Evolutionary conservation across 768 basidiomycete genomes (phyloP).

Genomic region (Collybia sordida): DNA sequence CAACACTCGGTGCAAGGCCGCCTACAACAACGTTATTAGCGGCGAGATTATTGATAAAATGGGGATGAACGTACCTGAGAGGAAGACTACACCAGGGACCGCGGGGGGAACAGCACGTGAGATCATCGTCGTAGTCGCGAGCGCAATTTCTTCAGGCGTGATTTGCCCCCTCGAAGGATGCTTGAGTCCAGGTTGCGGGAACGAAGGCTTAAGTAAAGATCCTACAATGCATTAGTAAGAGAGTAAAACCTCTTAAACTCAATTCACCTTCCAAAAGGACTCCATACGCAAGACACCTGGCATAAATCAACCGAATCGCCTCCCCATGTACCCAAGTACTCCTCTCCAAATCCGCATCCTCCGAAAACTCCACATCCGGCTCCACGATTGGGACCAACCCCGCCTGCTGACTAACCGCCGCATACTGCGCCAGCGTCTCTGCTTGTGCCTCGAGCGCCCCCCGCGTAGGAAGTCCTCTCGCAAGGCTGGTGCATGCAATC

Average conservation of each 20-base stretch:
- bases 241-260: background rate
- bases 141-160: constrained; percentile 40
- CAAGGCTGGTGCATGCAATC: constrained; percentile 40
- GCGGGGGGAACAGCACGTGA: constrained; percentile 44
- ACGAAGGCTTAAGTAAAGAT: constrained; percentile 51
- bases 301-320: constrained; percentile 45
- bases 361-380: constrained; percentile 51
- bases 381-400: constrained; percentile 54
- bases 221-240: constrained; percentile 24
- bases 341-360: constrained; percentile 42
- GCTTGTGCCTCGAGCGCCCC: constrained; percentile 44
- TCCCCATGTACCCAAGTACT: constrained; percentile 47
- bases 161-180: constrained; percentile 34
- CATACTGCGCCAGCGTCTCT: constrained; percentile 46
- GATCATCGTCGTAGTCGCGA: constrained; percentile 44
- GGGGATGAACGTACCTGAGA: constrained; percentile 40
- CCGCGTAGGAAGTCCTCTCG: constrained; percentile 35
- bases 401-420: constrained; percentile 50
- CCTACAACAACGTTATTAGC: constrained; percentile 25
- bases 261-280: constrained; percentile 48
- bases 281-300: constrained; percentile 41
- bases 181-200: constrained; percentile 48
- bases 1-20: constrained; percentile 39
- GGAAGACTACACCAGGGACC: constrained; percentile 49
- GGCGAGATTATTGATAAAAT: constrained; percentile 1